These are phyloP conservation scores for Vickermania spadyakhi DNA, from an alignment of 208 protist species.

Conservation along the genomic window DNA sequence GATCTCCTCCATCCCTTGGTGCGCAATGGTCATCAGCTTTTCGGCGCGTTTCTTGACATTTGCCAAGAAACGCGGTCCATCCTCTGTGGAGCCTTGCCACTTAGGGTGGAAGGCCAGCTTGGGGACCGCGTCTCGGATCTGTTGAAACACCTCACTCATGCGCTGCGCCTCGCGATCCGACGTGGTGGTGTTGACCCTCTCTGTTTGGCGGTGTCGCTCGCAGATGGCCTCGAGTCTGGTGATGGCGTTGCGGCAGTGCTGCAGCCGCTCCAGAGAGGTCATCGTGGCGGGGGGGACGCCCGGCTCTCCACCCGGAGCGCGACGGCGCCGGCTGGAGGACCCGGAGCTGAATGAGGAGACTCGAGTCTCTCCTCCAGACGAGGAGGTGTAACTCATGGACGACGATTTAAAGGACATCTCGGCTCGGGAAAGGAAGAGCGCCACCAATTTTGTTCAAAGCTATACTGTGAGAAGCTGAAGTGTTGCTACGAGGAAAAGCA, in stretches of 20 bases:
- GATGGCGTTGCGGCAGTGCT: slow-evolving; percentile 63
- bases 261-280: slow-evolving; percentile 51
- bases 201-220: slow-evolving; percentile 61
- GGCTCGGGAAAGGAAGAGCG: too few species aligned
- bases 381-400: slow-evolving; percentile 36
- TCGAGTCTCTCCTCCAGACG: slow-evolving; percentile 27
- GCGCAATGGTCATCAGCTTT: slow-evolving; percentile 36
- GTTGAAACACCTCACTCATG: slow-evolving; percentile 39
- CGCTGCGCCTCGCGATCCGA: slow-evolving; percentile 19
- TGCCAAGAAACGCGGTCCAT: slow-evolving; percentile 2
- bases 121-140: slow-evolving; percentile 34
- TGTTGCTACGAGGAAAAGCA: too few species aligned
- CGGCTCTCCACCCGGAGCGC: slow-evolving; percentile 16
- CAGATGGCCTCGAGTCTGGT: slow-evolving; percentile 68
- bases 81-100: slow-evolving; percentile 23
- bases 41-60: slow-evolving; percentile 23
- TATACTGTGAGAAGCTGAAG: too few species aligned
- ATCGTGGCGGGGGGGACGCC: slow-evolving; percentile 52
- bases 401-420: slow-evolving; percentile 50
- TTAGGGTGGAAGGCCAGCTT: slow-evolving; percentile 52
- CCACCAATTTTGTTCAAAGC: too few species aligned
- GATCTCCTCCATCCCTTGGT: slow-evolving; percentile 11
- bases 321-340: slow-evolving; percentile 33
- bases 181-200: slow-evolving; percentile 34
- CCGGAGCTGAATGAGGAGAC: slow-evolving; percentile 27